Evolutionary conservation across 2,329 filamentous ascomycete genomes (phyloP).

Genomic region (Ceratocystis diversiconidia): DNA sequence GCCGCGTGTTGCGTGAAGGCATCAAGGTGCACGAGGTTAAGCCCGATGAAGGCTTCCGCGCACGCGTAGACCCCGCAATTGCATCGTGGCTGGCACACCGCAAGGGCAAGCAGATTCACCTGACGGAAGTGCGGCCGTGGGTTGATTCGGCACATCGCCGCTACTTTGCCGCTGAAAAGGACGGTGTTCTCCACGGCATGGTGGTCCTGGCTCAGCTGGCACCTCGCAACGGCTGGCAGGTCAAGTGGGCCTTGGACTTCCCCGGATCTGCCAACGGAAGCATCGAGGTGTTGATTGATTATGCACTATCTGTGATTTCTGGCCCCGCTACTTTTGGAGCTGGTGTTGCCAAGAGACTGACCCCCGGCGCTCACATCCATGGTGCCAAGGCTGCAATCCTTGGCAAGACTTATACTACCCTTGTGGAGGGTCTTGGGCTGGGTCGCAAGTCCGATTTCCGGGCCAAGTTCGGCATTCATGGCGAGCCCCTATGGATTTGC

Average conservation of each 20-base stretch:
- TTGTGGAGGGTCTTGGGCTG: constrained; percentile 69
- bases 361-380: constrained; percentile 66
- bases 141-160: constrained; percentile 68
- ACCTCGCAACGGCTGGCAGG: constrained; percentile 74
- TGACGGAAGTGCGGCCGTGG: constrained; percentile 85
- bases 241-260: constrained; percentile 94
- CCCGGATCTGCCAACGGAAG: constrained; percentile 71
- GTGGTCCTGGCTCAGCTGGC: constrained; percentile 73
- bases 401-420: constrained; percentile 65
- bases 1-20: constrained; percentile 68
- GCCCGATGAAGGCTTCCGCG: constrained; percentile 52
- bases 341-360: constrained; percentile 60
- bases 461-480: constrained; percentile 73
- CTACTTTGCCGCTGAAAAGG: constrained; percentile 69
- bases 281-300: constrained; percentile 69
- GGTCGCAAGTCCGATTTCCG: constrained; percentile 79
- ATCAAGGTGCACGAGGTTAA: constrained; percentile 64
- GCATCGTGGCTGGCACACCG: constrained; percentile 66
- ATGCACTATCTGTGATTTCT: constrained; percentile 41
- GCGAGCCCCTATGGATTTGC: constrained; percentile 77
- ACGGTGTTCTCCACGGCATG: constrained; percentile 59
- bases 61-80: constrained; percentile 58
- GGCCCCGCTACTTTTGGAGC: constrained; percentile 70
- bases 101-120: constrained; percentile 73
- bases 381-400: constrained; percentile 70